Conservation (phyloP, 768 basidiomycete species). For the Astraeus odoratus region DNA sequence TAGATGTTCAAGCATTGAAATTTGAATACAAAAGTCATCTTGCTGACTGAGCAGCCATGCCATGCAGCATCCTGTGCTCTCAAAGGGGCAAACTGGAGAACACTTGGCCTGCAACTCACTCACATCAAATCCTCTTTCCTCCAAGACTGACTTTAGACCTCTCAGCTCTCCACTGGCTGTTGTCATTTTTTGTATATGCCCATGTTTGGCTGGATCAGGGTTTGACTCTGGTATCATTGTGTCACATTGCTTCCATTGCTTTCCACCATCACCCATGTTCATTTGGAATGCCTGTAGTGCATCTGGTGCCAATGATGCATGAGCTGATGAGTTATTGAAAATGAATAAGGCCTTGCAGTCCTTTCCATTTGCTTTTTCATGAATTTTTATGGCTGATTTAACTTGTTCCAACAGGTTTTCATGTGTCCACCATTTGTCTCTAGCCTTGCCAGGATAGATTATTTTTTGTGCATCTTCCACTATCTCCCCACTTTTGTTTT, state of each 20-base stretch:
- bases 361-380: constrained; percentile 31
- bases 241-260: constrained; percentile 13
- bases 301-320: constrained; percentile 11
- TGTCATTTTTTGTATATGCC: constrained; percentile 30
- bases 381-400: constrained; percentile 15
- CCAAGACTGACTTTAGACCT: constrained; percentile 4
- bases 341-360: constrained; percentile 11
- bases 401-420: constrained; percentile 3
- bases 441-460: constrained; percentile 14
- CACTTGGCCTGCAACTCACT: constrained; percentile 29
- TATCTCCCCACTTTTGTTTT: not conserved
- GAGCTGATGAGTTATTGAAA: constrained; percentile 8
- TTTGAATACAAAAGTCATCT: constrained; percentile 20
- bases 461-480: constrained; percentile 14
- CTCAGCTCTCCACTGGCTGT: constrained; percentile 17
- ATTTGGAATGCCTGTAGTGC: constrained; percentile 20
- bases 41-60: constrained; percentile 20
- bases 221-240: constrained; percentile 18
- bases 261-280: constrained; percentile 17
- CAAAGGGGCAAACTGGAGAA: constrained; percentile 15
- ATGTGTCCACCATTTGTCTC: constrained; percentile 5
- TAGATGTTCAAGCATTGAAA: constrained; percentile 16
- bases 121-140: constrained; percentile 36
- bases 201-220: constrained; percentile 1
- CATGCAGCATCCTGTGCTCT: constrained; percentile 21